Evolutionary conservation across 1,139 yeast species (phyloP).

Genomic region (Scheffersomyces segobiensis): DNA sequence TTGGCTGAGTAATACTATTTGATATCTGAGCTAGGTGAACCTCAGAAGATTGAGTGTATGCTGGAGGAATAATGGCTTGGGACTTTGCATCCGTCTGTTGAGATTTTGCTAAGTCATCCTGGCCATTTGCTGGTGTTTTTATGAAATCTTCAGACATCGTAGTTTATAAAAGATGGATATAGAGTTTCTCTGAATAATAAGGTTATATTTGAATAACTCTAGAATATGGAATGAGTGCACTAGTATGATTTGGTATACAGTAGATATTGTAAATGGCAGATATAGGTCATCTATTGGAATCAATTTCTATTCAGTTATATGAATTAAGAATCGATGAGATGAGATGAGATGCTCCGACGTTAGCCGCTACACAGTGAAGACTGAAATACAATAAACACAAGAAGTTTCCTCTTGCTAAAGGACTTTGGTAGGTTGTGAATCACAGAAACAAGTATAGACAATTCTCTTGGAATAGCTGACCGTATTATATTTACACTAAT

Average conservation of each 20-base stretch:
- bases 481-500: neutral
- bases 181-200: neutral
- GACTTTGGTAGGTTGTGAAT: neutral
- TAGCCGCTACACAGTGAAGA: neutral
- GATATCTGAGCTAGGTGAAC: neutral
- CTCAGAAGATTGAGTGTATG: neutral
- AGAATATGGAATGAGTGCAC: neutral
- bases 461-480: neutral
- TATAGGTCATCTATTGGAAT: neutral
- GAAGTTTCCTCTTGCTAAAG: neutral
- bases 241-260: neutral
- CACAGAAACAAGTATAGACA: neutral
- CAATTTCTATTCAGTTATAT: neutral
- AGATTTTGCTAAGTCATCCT: neutral
- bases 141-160: neutral
- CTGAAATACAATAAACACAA: neutral
- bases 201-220: neutral
- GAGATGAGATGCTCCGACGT: neutral
- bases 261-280: neutral
- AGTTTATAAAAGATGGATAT: neutral
- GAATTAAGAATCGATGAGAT: neutral
- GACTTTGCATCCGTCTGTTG: neutral
- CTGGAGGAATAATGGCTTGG: neutral
- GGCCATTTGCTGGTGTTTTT: neutral
- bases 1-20: neutral